Percentiles rank a stretch among this genome's conserved stretches.
Conservation (phyloP, 2,329 filamentous ascomycete genomes). For the Fusarium mexicanum region DNA sequence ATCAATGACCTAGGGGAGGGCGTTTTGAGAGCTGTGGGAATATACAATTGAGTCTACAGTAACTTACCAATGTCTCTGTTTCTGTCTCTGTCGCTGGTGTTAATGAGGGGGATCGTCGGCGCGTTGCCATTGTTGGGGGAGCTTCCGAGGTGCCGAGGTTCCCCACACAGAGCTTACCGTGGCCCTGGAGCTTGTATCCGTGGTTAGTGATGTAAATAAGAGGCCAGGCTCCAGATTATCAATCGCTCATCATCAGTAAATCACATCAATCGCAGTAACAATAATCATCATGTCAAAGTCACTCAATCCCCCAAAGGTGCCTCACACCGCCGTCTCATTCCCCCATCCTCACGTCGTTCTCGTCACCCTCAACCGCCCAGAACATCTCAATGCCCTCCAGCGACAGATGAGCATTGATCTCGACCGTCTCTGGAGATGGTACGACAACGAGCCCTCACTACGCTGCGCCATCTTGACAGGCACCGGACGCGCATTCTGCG, state of each 20-base stretch:
- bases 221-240: background rate
- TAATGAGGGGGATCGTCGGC: constrained; percentile 23
- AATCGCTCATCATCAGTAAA: background rate
- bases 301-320: constrained; percentile 54
- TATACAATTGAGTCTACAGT: constrained; percentile 1
- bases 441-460: constrained; percentile 68
- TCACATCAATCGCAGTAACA: constrained; percentile 5
- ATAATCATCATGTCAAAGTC: constrained; percentile 38
- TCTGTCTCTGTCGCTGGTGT: background rate
- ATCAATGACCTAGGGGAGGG: constrained; percentile 14
- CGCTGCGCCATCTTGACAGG: constrained; percentile 72
- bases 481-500: constrained; percentile 70
- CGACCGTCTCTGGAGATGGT: constrained; percentile 64
- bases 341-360: constrained; percentile 65
- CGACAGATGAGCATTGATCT: constrained; percentile 59
- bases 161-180: constrained; percentile 40
- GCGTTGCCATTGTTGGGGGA: constrained; percentile 18
- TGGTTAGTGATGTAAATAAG: constrained; percentile 7
- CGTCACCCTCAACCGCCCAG: constrained; percentile 68
- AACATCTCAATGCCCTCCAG: constrained; percentile 67
- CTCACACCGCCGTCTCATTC: constrained; percentile 57
- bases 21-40: constrained; percentile 19
- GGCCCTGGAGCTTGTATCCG: background rate
- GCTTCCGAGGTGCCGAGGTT: constrained; percentile 45
- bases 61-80: background rate